A percentile compares a stretch with the other conserved stretches of the same genome.
These are phyloP conservation scores for Penicillium sp. DNA, from an alignment of 2,329 filamentous ascomycete species.

Conservation along the genomic window DNA sequence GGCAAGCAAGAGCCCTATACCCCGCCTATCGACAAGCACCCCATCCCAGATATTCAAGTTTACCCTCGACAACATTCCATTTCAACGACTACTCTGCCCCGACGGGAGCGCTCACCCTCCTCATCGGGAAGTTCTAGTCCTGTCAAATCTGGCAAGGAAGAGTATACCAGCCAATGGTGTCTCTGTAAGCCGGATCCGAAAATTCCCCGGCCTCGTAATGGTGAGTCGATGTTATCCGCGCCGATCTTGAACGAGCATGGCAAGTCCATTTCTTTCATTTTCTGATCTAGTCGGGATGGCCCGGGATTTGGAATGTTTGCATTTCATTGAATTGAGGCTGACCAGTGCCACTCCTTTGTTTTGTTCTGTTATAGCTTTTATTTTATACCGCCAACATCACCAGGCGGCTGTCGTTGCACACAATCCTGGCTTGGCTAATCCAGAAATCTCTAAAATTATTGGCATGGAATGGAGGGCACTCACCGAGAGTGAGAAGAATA, in stretches of 20 bases:
- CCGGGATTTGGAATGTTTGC: conserved; percentile 10
- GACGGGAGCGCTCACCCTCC: conserved; percentile 34
- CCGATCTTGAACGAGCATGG: conserved; percentile 21
- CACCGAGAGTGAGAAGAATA: conserved; percentile 72
- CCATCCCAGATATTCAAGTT: conserved; percentile 21
- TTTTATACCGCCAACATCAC: conserved; percentile 92
- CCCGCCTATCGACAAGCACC: conserved; percentile 16
- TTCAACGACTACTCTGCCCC: conserved; percentile 26
- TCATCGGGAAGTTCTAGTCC: conserved; percentile 38
- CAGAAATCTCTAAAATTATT: conserved; percentile 96
- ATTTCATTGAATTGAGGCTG: background rate
- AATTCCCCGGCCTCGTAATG: conserved; percentile 72
- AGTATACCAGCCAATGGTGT: conserved; percentile 60
- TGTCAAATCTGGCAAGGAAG: conserved; percentile 41
- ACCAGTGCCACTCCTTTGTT: conserved; percentile 50
- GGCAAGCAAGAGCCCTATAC: conserved; percentile 21
- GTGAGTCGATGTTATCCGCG: conserved; percentile 52
- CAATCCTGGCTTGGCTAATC: conserved; percentile 89
- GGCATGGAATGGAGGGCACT: conserved; percentile 88
- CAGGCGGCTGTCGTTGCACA: conserved; percentile 79
- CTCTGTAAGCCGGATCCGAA: conserved; percentile 73
- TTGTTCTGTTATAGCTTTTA: conserved; percentile 88
- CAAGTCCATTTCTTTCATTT: conserved; percentile 27
- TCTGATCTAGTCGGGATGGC: background rate
- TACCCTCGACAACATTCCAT: conserved; percentile 23